A percentile compares a stretch with the other conserved stretches of the same genome.
Evolutionary conservation across 805 yeast genomes (phyloP).

Genomic region (Metschnikowia cerradonensis): DNA sequence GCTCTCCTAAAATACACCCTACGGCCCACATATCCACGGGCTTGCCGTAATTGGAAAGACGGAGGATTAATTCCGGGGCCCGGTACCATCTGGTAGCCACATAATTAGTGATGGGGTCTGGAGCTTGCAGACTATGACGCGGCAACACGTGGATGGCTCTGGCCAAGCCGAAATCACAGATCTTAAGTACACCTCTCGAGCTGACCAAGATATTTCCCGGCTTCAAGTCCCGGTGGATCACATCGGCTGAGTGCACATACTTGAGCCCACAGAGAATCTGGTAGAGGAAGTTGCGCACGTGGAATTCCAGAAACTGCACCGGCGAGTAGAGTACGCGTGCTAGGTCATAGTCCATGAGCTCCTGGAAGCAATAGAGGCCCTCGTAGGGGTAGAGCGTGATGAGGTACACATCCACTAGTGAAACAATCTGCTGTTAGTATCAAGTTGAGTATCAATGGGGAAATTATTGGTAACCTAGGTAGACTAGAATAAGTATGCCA

Average conservation of each 20-base stretch:
- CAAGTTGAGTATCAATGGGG: no score
- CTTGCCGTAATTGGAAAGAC: slow-evolving; percentile 56
- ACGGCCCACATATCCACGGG: slow-evolving; percentile 88
- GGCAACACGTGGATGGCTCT: slow-evolving; percentile 56
- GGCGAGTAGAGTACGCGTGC: slow-evolving; percentile 75
- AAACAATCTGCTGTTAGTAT: slow-evolving; percentile 49
- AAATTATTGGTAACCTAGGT: no score
- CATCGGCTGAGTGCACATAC: slow-evolving; percentile 88
- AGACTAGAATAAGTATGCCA: no score
- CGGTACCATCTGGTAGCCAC: slow-evolving; percentile 96
- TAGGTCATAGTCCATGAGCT: slow-evolving; percentile 75
- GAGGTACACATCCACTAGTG: slow-evolving; percentile 69
- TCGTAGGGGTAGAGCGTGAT: slow-evolving; percentile 64
- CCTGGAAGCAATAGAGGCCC: slow-evolving; percentile 88
- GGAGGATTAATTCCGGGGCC: slow-evolving; percentile 83
- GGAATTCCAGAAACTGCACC: slow-evolving; percentile 79
- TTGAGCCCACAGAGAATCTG: slow-evolving; percentile 84
- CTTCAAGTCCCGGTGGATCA: slow-evolving; percentile 86
- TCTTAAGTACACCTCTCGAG: slow-evolving; percentile 68
- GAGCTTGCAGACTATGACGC: neutral
- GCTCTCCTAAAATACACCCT: slow-evolving; percentile 86
- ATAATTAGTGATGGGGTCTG: slow-evolving; percentile 62
- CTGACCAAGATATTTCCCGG: slow-evolving; percentile 86
- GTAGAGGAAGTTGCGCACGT: slow-evolving; percentile 68
- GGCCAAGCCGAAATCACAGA: slow-evolving; percentile 93